Evolutionary conservation across 2,329 filamentous ascomycete genomes (phyloP), one percentile per base, ranked within the genome.

Genomic region (Colletotrichum camelliae): DNA sequence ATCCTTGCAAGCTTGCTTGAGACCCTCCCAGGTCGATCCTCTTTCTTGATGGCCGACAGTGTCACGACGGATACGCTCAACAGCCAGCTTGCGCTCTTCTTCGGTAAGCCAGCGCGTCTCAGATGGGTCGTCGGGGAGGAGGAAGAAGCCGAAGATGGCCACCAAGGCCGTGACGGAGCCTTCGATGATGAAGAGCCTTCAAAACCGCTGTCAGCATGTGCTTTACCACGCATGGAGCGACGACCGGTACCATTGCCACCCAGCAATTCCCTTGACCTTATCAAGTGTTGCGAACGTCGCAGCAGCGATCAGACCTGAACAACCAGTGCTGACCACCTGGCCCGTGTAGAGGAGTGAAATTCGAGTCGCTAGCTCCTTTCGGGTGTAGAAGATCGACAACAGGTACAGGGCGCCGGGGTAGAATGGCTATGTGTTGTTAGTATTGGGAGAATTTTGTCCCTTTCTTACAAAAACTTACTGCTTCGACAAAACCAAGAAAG

Each of bases 141-240:
- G 79, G 77, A 86, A 86, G 35, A 86, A 83, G 7, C 84, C 84
- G 8, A 84, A 85, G 0, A 86, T 80, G 12, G 85, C 82, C 15
- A 83, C 83, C 33, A 86, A 85, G 8, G 77, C 84, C 5, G 83
- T 85, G 12, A 86, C 81, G 31, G 84, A 71, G 18, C 77, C 78
- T 55, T 86, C 75, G 12, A 77, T 77, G 27, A 77, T 70, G 24
- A 70, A 55, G 12, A 76, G 62, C 74, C 70, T 74, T n/a, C 7
- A 1, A 18, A 3, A 2, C 1, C 16, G 8, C 33, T 16, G 9
- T 66, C 15, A 48, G 37, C 7, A 16, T 37, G 1, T 27, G 5
- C 8, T 33, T 21, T 18, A 2, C n/a, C 5, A 52, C 1, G 7
- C 8, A n/a, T 27, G 16, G 7, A 3, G 18, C 9, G 15, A 27